Percentiles rank a stretch among this genome's conserved stretches.
These are phyloP conservation scores for Globisporangium polare DNA, from an alignment of 352 stramenopile species.

Conservation along the genomic window DNA sequence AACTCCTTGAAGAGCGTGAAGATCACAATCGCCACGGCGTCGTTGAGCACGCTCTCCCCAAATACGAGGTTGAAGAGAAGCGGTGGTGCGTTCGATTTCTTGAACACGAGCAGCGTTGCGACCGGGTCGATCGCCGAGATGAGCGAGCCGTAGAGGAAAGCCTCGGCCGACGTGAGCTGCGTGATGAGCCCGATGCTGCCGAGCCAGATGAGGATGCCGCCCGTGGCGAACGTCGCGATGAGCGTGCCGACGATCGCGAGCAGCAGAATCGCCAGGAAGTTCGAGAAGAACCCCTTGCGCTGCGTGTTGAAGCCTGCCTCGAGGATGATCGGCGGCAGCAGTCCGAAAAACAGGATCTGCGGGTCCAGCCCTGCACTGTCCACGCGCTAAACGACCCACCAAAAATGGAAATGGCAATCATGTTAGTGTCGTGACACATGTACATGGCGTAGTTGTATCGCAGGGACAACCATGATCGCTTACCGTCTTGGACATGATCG, in stretches of 20 bases:
- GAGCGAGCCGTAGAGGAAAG: conserved; percentile 72
- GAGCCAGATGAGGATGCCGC: conserved; percentile 36
- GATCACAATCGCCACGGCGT: conserved; percentile 60
- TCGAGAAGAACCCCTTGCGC: conserved; percentile 55
- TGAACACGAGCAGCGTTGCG: conserved; percentile 75
- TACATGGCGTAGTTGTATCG: background rate
- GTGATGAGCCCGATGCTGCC: conserved; percentile 34
- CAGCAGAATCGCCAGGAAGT: conserved; percentile 35
- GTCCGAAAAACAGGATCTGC: conserved; percentile 50
- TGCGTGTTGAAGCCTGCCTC: conserved; percentile 63
- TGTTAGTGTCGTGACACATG: background rate
- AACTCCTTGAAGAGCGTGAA: conserved; percentile 55
- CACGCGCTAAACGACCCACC: conserved; percentile 12
- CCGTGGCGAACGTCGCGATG: conserved; percentile 47
- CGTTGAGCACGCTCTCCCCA: conserved; percentile 83
- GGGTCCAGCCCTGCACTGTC: conserved; percentile 35
- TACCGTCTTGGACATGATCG: conserved; percentile 22
- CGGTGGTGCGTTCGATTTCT: conserved; percentile 38
- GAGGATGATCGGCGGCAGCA: conserved; percentile 63
- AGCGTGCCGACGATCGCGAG: conserved; percentile 49
- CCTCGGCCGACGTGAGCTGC: conserved; percentile 49
- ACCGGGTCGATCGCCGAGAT: conserved; percentile 86
- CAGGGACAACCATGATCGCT: background rate
- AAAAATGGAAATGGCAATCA: background rate
- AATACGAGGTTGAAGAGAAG: conserved; percentile 87